Base-by-base conservation (phyloP, 192 early-diverging fungal species). In the Backusella tarrabulga region DNA sequence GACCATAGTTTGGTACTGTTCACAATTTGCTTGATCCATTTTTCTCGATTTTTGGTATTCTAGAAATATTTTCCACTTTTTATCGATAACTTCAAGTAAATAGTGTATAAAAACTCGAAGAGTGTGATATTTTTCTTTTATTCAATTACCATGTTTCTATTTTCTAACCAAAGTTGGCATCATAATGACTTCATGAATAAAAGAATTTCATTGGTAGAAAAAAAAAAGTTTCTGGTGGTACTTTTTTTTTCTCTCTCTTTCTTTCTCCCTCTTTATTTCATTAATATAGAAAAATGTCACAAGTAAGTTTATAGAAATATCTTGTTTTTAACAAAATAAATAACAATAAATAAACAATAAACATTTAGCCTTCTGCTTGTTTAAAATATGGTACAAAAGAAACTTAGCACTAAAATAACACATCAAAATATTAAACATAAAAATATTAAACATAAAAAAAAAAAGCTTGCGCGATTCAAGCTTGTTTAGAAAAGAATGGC, bases 401-500 rank as follows among this genome's bases (percentile, higher is more conserved):
- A 11, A 60, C 9, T 23, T 23, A 32, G 0, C 6, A 21, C 52
- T 44, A 44, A 54, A 17, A 54, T 21, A 21, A 54, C 52, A 26
- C 11, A 60, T 8, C 1, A 21, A 56, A n/a, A 23, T 26, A 21
- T 60, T 60, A 26, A 26, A 6, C 42, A 15, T n/a, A n/a, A 21
- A 56, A n/a, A 23, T 26, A 21, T 60, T 60, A 26, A 26, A 6
- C 42, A 15, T n/a, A n/a, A 56, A 46, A 17, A 56, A 56, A 2
- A 23, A 56, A 56, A 56, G 54, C 54, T 9, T 56, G 54, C 23
- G 54, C 54, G 54, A 60, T 60, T 26, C 54, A 60, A 60, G 54
- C 21, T 60, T 60, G 54, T 26, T 60, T 60, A 60, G 54, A 60
- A 60, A 60, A 60, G 54, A 60, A 60, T 60, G 54, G 54, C 56